These are phyloP conservation scores for Penstemon newberryi DNA, from an alignment of 257 asterid species.

Conservation along the genomic window DNA sequence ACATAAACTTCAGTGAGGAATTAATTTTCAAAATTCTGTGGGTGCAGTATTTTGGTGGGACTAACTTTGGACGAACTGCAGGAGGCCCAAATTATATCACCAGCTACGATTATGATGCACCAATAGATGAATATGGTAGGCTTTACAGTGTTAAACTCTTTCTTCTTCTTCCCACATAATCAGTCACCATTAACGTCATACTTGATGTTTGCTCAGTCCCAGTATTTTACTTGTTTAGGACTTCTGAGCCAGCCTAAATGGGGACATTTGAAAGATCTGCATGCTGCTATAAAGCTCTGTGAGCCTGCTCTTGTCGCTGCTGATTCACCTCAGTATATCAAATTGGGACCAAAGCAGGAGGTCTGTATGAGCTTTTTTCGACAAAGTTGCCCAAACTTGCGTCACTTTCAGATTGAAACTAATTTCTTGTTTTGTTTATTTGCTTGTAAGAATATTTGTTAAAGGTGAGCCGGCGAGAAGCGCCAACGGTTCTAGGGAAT, in stretches of 20 bases:
- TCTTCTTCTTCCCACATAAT: neutral
- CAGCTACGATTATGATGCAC: constrained; percentile 97
- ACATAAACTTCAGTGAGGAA: constrained; percentile 19
- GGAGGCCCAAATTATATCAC: constrained; percentile 93
- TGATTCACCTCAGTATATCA: constrained; percentile 67
- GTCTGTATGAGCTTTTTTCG: constrained; percentile 36
- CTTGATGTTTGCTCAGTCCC: constrained; percentile 18
- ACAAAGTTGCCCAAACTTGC: constrained; percentile 2
- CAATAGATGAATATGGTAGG: constrained; percentile 92
- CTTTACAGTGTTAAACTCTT: constrained; percentile 14
- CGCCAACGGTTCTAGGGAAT: neutral
- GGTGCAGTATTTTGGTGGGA: constrained; percentile 94
- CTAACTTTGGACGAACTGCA: constrained; percentile 89
- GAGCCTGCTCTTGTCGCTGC: constrained; percentile 87
- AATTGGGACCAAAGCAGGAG: constrained; percentile 91
- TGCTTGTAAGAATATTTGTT: neutral
- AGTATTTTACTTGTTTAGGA: constrained; percentile 47
- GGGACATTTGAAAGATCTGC: constrained; percentile 93
- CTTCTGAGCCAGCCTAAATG: constrained; percentile 90
- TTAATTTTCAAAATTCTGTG: constrained; percentile 33
- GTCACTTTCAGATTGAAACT: neutral
- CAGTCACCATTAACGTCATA: constrained; percentile 10
- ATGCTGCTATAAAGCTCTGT: constrained; percentile 87
- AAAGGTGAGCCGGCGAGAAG: neutral
- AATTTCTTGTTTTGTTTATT: constrained; percentile 4